Evolutionary conservation across 371 early-diverging fungal species (phyloP).

Genomic region (Phascolomyces articulosus): DNA sequence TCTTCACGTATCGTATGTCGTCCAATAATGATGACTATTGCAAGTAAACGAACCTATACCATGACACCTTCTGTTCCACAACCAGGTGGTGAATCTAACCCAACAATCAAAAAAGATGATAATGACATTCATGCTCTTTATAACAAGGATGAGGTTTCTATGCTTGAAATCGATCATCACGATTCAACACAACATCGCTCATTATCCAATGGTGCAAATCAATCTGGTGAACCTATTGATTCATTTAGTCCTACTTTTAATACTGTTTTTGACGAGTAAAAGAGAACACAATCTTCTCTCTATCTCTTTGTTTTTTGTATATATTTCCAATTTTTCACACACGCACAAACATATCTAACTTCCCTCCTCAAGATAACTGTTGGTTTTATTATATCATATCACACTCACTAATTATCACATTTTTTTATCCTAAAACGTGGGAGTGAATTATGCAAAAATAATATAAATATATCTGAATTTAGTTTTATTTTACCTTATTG

Average conservation of each 20-base stretch:
- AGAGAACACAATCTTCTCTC: neutral
- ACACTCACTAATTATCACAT: neutral
- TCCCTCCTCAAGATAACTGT: too few species aligned
- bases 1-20: neutral
- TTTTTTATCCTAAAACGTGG: constrained; percentile 2
- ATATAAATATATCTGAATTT: neutral
- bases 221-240: constrained; percentile 7
- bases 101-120: neutral
- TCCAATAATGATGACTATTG: neutral
- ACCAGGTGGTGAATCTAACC: neutral
- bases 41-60: neutral
- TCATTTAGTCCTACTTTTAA: constrained; percentile 27
- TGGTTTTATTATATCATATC: too few species aligned
- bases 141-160: constrained; percentile 14
- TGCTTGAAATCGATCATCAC: constrained; percentile 13
- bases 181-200: constrained; percentile 12
- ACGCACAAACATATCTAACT: neutral
- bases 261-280: constrained; percentile 34
- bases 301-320: neutral
- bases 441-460: neutral
- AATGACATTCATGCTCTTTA: constrained; percentile 15
- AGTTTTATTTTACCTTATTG: neutral
- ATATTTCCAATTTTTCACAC: neutral
- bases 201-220: constrained; percentile 11
- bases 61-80: constrained; percentile 6